Percentiles rank a stretch among this genome's conserved stretches.
phyloP scores from a whole-genome alignment of 2,329 filamentous ascomycete genomes.

The Diaporthe helianthi region DNA sequence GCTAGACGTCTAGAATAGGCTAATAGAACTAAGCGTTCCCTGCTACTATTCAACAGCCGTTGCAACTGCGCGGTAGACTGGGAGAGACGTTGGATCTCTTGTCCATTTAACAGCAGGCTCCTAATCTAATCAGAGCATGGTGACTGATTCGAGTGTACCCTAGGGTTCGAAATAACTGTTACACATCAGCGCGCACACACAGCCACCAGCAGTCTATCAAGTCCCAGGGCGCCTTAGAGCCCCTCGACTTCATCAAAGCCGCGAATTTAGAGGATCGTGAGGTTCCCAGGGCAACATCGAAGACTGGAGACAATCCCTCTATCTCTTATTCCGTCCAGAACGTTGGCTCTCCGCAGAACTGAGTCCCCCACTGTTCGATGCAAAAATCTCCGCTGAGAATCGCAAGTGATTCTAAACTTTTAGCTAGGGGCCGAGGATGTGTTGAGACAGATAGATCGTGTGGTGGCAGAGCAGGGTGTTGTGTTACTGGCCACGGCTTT shows the following conservation, averaged over 20 bases:
- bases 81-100: too few species aligned
- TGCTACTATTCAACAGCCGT: too few species aligned
- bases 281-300: too few species aligned
- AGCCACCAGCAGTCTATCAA: neutral
- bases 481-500: conserved; percentile 35
- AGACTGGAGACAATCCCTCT: neutral
- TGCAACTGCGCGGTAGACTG: too few species aligned
- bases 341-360: neutral
- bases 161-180: neutral
- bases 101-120: too few species aligned
- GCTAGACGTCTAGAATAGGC: too few species aligned
- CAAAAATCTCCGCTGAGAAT: neutral
- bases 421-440: conserved; percentile 36
- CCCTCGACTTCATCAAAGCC: too few species aligned
- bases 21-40: too few species aligned
- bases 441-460: conserved; percentile 35
- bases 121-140: too few species aligned
- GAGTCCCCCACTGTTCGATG: neutral
- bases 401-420: conserved; percentile 33
- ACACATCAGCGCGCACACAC: conserved; percentile 33
- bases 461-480: conserved; percentile 37
- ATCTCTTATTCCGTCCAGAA: neutral
- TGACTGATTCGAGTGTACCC: too few species aligned
- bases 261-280: too few species aligned
- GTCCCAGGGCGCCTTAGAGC: too few species aligned